Evolutionary conservation across 441 rosid genomes (phyloP).

Genomic region (Geranium incanum): DNA sequence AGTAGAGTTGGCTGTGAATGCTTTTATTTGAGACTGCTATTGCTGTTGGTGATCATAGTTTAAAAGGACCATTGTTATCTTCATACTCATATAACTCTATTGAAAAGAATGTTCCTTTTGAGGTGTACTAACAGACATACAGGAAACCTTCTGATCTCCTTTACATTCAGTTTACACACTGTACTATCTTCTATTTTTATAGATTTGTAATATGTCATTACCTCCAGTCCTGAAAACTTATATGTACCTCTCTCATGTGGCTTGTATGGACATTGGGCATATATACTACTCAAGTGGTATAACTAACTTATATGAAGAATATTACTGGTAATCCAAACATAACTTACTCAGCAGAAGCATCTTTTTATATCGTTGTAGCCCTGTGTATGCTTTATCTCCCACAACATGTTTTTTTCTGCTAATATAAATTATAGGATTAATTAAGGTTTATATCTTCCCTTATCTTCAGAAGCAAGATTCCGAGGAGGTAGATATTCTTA

Average conservation of each 20-base stretch:
- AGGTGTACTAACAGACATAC: neutral
- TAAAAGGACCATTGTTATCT: too few relatives aligned
- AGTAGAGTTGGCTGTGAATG: neutral
- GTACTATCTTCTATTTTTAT: neutral
- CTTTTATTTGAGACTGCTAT: neutral
- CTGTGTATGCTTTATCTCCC: neutral
- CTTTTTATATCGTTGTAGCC: neutral
- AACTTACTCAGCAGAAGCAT: too few relatives aligned
- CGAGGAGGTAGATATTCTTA: conserved; percentile 48
- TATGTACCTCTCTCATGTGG: neutral
- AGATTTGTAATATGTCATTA: neutral
- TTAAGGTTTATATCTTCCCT: neutral
- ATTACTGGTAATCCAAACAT: too few relatives aligned
- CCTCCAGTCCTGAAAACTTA: neutral
- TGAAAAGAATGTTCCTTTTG: neutral
- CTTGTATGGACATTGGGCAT: too few relatives aligned
- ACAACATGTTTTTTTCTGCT: neutral
- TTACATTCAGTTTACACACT: neutral
- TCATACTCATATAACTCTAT: too few relatives aligned
- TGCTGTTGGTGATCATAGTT: neutral
- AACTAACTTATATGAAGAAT: too few relatives aligned
- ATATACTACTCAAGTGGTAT: too few relatives aligned
- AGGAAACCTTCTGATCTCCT: neutral
- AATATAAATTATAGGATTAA: neutral
- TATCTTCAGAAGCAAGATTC: conserved; percentile 39